Conservation (phyloP, 2,329 filamentous ascomycete species). For the Aspergillus sp. region DNA sequence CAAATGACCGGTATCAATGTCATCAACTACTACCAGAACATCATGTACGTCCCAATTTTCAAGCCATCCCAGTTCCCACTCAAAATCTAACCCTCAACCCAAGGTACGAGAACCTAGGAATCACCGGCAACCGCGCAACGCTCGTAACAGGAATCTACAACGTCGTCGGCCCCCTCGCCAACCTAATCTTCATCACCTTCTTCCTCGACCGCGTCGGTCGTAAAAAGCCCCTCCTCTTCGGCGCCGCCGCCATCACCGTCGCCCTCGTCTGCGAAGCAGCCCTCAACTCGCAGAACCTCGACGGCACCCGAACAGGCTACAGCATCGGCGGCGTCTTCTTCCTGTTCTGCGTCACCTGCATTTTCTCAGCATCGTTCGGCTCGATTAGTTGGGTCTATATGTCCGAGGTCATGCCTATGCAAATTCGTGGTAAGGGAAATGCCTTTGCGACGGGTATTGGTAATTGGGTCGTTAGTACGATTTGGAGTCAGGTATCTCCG, state of each 20-base stretch:
- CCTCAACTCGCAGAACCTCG: slow-evolving; percentile 54
- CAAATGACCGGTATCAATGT: slow-evolving; percentile 52
- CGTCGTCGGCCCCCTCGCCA: slow-evolving; percentile 50
- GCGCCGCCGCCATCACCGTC: slow-evolving; percentile 55
- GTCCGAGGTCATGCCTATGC: slow-evolving; percentile 66
- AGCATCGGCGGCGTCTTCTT: slow-evolving; percentile 65
- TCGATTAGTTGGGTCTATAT: slow-evolving; percentile 59
- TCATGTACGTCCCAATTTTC: slow-evolving; percentile 34
- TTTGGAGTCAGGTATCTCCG: slow-evolving; percentile 60
- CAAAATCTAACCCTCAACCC: neutral
- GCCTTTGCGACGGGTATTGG: slow-evolving; percentile 59
- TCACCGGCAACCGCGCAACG: slow-evolving; percentile 54
- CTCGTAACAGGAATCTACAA: slow-evolving; percentile 63
- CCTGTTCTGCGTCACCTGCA: slow-evolving; percentile 60
- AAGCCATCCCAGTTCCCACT: neutral
- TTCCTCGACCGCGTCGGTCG: slow-evolving; percentile 56
- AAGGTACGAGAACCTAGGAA: slow-evolving; percentile 44
- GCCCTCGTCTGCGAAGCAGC: slow-evolving; percentile 61
- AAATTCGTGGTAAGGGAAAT: slow-evolving; percentile 60
- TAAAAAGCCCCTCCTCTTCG: slow-evolving; percentile 54
- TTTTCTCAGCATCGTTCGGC: slow-evolving; percentile 61
- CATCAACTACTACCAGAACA: slow-evolving; percentile 43
- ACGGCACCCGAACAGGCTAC: slow-evolving; percentile 44
- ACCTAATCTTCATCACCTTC: slow-evolving; percentile 54
- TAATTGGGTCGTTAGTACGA: slow-evolving; percentile 60